Conservation (phyloP, 140 eudicot species). For the Anethum foeniculum region DNA sequence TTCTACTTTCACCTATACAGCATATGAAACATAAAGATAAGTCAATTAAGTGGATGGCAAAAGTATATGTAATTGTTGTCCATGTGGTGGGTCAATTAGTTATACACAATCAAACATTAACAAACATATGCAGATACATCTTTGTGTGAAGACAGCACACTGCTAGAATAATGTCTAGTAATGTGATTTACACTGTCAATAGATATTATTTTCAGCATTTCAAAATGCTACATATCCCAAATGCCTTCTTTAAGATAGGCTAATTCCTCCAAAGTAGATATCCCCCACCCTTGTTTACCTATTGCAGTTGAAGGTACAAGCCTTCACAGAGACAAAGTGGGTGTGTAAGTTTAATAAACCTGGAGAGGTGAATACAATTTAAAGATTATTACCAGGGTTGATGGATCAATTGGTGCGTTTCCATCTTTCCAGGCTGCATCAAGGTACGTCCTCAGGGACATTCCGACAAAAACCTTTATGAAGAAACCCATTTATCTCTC, state of each 20-base stretch:
- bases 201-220: neutral
- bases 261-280: neutral
- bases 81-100: neutral
- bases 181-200: neutral
- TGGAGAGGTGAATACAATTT: conserved; percentile 6
- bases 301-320: neutral
- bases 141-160: neutral
- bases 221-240: neutral
- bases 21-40: conserved; percentile 1
- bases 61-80: neutral
- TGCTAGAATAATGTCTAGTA: neutral
- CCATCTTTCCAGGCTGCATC: conserved; percentile 99
- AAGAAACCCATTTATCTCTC: conserved; percentile 11
- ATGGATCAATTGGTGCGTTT: conserved; percentile 96
- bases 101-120: neutral
- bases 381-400: conserved; percentile 69
- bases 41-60: neutral
- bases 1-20: conserved; percentile 79
- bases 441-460: conserved; percentile 92
- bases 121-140: neutral
- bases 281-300: neutral
- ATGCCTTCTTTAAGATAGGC: neutral
- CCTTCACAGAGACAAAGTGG: neutral
- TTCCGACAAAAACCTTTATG: conserved; percentile 91
- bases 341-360: neutral